Conservation (phyloP, 2,329 filamentous ascomycete genomes). For the Calonectria hongkongensis region DNA sequence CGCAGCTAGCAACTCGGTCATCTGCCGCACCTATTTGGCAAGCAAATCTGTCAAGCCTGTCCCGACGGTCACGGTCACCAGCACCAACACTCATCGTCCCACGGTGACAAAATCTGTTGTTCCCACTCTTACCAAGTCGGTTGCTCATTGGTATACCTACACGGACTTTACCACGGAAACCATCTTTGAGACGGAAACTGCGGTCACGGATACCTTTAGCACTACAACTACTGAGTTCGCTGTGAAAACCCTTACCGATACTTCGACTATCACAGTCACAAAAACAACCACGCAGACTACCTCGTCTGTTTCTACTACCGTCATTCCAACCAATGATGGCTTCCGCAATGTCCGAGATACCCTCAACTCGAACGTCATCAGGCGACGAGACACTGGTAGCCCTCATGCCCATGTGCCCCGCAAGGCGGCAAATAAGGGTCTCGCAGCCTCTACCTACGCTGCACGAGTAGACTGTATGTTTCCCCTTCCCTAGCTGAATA, state of each 20-base stretch:
- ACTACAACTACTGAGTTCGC: neutral
- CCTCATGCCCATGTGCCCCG: neutral
- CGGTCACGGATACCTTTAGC: constrained; percentile 4
- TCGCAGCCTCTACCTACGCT: neutral
- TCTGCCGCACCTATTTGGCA: neutral
- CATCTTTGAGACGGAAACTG: neutral
- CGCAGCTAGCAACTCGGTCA: neutral
- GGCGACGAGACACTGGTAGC: neutral
- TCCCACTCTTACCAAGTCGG: neutral
- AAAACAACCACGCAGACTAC: neutral
- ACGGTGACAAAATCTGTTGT: neutral
- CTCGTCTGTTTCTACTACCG: neutral
- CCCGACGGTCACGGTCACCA: neutral
- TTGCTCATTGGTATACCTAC: constrained; percentile 6
- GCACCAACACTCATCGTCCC: neutral
- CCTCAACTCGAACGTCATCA: neutral
- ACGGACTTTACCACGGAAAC: neutral
- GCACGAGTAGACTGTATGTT: neutral
- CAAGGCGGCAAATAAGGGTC: neutral
- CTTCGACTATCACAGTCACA: neutral
- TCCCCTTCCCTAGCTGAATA: neutral
- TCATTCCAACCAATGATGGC: neutral
- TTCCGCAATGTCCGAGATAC: neutral
- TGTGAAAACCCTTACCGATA: neutral
- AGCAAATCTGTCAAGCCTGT: neutral